phyloP scores from a whole-genome alignment of 192 early-diverging fungal genomes.

The Umbelopsis sp. region DNA sequence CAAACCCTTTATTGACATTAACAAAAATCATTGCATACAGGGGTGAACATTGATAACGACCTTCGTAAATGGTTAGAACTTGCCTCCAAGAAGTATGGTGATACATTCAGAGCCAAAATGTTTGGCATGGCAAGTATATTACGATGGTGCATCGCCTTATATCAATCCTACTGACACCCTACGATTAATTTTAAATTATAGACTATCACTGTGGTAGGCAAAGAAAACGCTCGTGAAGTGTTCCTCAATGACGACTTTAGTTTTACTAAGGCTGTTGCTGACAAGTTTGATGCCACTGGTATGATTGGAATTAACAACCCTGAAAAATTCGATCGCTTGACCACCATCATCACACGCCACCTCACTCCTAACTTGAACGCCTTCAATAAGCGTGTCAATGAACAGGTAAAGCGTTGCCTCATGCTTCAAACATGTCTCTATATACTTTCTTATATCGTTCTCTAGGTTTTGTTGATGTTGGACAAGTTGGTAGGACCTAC shows the following conservation, averaged over 20 bases:
- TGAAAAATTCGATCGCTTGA: not conserved
- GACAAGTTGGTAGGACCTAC: slow-evolving; percentile 1
- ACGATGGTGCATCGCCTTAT: too few species aligned
- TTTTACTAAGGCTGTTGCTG: not conserved
- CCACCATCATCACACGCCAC: not conserved
- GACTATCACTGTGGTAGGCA: slow-evolving; percentile 4
- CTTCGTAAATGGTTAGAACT: not conserved
- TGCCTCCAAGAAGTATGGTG: not conserved
- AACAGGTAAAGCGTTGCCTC: not conserved
- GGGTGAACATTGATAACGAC: not conserved
- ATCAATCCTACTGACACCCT: not conserved
- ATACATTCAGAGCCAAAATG: not conserved
- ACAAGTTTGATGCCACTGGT: slow-evolving; percentile 10
- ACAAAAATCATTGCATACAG: not conserved
- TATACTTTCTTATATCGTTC: not conserved
- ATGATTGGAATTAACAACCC: not conserved
- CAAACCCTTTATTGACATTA: not conserved
- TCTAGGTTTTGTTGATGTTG: not conserved
- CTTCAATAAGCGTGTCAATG: not conserved
- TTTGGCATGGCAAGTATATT: not conserved
- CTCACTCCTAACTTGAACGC: not conserved
- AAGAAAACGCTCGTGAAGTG: slow-evolving; percentile 6
- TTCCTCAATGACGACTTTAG: not conserved
- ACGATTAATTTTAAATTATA: not conserved
- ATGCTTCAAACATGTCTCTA: too few species aligned